Conservation (phyloP, 495 filamentous ascomycete species). For the Hypoxylon lienhwacheense region DNA sequence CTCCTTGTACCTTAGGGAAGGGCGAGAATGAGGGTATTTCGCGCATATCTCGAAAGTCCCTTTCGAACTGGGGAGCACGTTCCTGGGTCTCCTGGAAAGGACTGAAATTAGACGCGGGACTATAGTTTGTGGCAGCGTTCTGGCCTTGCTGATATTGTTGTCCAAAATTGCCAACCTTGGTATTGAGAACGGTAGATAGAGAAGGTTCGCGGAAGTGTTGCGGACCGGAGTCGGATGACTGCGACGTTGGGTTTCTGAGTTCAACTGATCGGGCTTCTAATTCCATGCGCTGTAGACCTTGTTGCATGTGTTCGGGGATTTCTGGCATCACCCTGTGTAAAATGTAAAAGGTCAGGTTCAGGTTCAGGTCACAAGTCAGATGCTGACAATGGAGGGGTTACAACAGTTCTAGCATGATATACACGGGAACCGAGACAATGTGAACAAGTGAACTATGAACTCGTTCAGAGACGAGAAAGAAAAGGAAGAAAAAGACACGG, state of each 20-base stretch:
- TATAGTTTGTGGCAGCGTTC: slow-evolving; percentile 31
- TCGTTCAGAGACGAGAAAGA: no score
- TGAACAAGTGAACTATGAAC: no score
- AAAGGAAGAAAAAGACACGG: no score
- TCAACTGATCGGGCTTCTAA: slow-evolving; percentile 64
- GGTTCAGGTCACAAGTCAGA: slow-evolving; percentile 17
- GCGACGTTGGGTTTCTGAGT: slow-evolving; percentile 33
- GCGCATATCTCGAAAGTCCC: slow-evolving; percentile 39
- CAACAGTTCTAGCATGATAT: background rate
- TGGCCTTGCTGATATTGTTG: slow-evolving; percentile 36
- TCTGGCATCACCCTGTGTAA: slow-evolving; percentile 59
- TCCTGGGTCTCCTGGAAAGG: slow-evolving; percentile 45
- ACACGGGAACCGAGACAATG: no score
- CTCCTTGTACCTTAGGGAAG: slow-evolving; percentile 82
- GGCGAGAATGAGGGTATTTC: slow-evolving; percentile 84
- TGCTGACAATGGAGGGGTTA: slow-evolving; percentile 9
- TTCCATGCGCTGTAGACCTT: slow-evolving; percentile 87
- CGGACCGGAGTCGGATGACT: slow-evolving; percentile 28
- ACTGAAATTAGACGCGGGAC: slow-evolving; percentile 49
- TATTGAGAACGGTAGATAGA: slow-evolving; percentile 36
- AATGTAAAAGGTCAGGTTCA: slow-evolving; percentile 8
- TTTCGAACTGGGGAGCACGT: slow-evolving; percentile 27
- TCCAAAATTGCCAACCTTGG: slow-evolving; percentile 36
- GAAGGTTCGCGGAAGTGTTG: slow-evolving; percentile 43
- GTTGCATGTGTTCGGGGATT: slow-evolving; percentile 78